A percentile compares a stretch with the other conserved stretches of the same genome.
Conservation (phyloP, 1,284 basidiomycete genomes). For the Trametes pubescens region DNA sequence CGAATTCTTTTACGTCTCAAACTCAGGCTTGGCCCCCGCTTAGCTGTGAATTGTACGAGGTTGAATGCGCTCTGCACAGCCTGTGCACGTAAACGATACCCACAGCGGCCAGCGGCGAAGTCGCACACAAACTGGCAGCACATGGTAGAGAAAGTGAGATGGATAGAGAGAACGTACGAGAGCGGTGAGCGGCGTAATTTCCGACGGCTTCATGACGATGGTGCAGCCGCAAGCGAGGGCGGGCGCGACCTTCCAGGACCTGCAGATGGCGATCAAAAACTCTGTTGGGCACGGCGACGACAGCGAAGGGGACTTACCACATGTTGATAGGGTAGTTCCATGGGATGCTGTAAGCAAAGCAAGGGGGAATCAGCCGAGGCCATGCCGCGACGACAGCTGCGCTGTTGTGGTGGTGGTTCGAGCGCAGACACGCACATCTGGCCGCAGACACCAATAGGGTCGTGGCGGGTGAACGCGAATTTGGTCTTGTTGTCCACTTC, state of each 20-base stretch:
- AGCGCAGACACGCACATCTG: constrained; percentile 69
- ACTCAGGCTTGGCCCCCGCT: too few species aligned
- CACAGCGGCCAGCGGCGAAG: background rate
- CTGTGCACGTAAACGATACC: background rate
- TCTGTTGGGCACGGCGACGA: background rate
- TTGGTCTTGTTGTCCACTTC: constrained; percentile 85
- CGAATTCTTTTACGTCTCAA: too few species aligned
- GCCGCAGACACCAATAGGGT: constrained; percentile 93
- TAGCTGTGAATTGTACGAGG: too few species aligned
- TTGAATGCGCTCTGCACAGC: background rate
- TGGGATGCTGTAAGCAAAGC: constrained; percentile 67
- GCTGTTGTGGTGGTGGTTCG: constrained; percentile 4
- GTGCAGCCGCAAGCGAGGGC: constrained; percentile 90
- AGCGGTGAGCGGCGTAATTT: constrained; percentile 91
- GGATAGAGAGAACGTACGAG: constrained; percentile 56
- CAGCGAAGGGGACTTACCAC: constrained; percentile 60
- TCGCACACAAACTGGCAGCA: background rate
- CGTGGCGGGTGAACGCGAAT: constrained; percentile 88
- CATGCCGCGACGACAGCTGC: constrained; percentile 1
- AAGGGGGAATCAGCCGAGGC: background rate
- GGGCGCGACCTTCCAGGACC: constrained; percentile 92
- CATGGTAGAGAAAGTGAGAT: background rate
- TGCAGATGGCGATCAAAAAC: constrained; percentile 39
- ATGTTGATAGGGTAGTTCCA: constrained; percentile 95
- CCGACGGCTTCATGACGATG: constrained; percentile 93